phyloP scores from a whole-genome alignment of 176 grass and related monocot genomes.

The Musa acuminata region DNA sequence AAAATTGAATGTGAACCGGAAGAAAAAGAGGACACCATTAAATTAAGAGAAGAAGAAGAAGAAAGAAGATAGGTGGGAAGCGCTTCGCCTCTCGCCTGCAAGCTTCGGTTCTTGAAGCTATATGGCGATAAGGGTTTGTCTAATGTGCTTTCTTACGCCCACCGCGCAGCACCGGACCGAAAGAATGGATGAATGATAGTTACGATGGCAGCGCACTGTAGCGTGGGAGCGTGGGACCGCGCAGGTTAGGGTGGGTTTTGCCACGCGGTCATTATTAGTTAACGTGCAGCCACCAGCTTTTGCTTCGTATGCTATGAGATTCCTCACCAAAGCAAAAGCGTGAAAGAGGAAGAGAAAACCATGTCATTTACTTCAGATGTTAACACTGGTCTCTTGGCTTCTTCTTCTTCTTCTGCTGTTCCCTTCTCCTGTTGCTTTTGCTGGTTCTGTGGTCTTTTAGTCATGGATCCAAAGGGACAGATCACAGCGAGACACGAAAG shows the following conservation, averaged over 20 bases:
- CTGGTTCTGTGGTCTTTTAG: too few species aligned
- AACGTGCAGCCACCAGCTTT: constrained; percentile 3
- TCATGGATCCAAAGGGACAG: too few species aligned
- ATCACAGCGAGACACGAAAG: too few species aligned
- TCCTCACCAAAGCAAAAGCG: too few species aligned
- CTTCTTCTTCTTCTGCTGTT: too few species aligned
- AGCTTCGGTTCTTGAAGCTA: too few species aligned
- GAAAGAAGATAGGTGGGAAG: background rate
- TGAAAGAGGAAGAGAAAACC: too few species aligned
- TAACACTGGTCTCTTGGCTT: too few species aligned
- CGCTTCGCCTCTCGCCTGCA: background rate
- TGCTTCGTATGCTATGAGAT: background rate
- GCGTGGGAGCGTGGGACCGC: background rate
- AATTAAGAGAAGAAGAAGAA: background rate
- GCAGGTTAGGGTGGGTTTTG: background rate
- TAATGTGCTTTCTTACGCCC: background rate
- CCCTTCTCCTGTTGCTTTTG: too few species aligned
- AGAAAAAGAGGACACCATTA: background rate
- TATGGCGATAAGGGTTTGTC: too few species aligned
- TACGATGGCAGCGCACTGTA: background rate
- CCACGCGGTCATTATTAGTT: constrained; percentile 22
- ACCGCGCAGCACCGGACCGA: constrained; percentile 2
- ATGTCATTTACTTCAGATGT: background rate
- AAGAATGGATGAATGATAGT: background rate
- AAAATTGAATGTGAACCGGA: background rate